These are phyloP conservation scores for Moringa oleifera DNA, from an alignment of 345 rosid genomes.

Conservation along the genomic window DNA sequence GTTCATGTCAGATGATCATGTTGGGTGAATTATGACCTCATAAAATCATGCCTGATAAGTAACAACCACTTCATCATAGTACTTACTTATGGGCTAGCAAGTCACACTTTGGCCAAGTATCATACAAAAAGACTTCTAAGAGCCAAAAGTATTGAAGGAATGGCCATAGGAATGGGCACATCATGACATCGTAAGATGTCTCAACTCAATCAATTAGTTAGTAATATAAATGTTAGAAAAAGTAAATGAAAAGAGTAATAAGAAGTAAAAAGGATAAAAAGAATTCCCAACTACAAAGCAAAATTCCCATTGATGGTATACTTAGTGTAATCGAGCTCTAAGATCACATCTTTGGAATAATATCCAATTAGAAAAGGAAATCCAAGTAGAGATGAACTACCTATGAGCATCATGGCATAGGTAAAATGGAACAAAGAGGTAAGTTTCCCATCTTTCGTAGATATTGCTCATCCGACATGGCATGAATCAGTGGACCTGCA, in stretches of 20 bases:
- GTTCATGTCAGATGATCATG: too few species aligned
- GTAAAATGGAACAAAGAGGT: conserved; percentile 8
- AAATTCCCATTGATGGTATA: too few species aligned
- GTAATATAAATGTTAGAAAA: neutral
- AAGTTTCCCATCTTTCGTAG: neutral
- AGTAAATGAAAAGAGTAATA: neutral
- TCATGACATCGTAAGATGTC: conserved; percentile 28
- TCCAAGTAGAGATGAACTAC: neutral
- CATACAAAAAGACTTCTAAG: conserved; percentile 3
- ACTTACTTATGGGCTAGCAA: too few species aligned
- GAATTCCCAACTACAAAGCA: too few species aligned
- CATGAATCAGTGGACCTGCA: conserved; percentile 18
- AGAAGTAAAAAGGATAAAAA: neutral
- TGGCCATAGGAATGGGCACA: conserved; percentile 28
- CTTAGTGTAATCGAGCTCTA: neutral
- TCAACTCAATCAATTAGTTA: conserved; percentile 7
- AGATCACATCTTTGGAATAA: conserved; percentile 2
- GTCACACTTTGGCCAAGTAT: conserved; percentile 6
- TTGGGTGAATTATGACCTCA: too few species aligned
- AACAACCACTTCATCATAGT: too few species aligned
- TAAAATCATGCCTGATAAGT: too few species aligned
- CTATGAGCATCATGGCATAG: conserved; percentile 8
- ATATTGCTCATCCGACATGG: conserved; percentile 14
- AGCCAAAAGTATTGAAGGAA: conserved; percentile 17
- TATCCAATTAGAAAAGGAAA: neutral